These are phyloP conservation scores for Phascolomyces articulosus DNA, from an alignment of 371 early-diverging fungal genomes.

Conservation along the genomic window DNA sequence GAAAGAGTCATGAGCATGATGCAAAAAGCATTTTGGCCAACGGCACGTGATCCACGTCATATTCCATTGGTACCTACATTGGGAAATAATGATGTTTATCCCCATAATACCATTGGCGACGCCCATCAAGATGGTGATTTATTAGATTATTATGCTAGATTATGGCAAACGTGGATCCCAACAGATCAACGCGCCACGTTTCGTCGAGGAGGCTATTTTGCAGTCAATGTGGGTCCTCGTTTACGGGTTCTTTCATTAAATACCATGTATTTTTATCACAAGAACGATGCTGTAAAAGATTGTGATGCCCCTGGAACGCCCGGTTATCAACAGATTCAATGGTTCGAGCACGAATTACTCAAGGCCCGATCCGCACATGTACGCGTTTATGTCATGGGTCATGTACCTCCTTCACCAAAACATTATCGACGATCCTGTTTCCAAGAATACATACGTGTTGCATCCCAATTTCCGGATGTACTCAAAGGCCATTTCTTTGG, in stretches of 20 bases:
- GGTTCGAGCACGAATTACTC: slow-evolving; percentile 69
- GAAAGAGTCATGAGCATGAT: slow-evolving; percentile 38
- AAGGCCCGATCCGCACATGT: slow-evolving; percentile 35
- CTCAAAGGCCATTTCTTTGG: slow-evolving; percentile 80
- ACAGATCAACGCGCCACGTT: slow-evolving; percentile 62
- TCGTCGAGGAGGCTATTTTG: slow-evolving; percentile 48
- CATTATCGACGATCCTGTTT: slow-evolving; percentile 69
- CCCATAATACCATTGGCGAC: slow-evolving; percentile 62
- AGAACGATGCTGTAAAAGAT: slow-evolving; percentile 15
- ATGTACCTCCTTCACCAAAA: slow-evolving; percentile 73
- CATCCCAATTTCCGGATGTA: slow-evolving; percentile 59
- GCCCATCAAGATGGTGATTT: slow-evolving; percentile 17
- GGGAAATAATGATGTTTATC: slow-evolving; percentile 85
- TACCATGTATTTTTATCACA: slow-evolving; percentile 21
- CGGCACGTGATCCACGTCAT: slow-evolving; percentile 15
- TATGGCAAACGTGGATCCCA: slow-evolving; percentile 68
- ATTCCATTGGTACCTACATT: slow-evolving; percentile 66
- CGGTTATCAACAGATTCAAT: slow-evolving; percentile 65
- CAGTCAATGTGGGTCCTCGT: slow-evolving; percentile 13
- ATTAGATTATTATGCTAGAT: slow-evolving; percentile 39
- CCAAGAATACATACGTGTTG: slow-evolving; percentile 60
- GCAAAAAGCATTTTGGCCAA: slow-evolving; percentile 37
- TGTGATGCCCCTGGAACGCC: slow-evolving; percentile 48
- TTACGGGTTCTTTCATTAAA: slow-evolving; percentile 18
- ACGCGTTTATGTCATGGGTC: slow-evolving; percentile 69